Conservation (phyloP, 176 grass and related monocot species). For the Carex scoparia region DNA sequence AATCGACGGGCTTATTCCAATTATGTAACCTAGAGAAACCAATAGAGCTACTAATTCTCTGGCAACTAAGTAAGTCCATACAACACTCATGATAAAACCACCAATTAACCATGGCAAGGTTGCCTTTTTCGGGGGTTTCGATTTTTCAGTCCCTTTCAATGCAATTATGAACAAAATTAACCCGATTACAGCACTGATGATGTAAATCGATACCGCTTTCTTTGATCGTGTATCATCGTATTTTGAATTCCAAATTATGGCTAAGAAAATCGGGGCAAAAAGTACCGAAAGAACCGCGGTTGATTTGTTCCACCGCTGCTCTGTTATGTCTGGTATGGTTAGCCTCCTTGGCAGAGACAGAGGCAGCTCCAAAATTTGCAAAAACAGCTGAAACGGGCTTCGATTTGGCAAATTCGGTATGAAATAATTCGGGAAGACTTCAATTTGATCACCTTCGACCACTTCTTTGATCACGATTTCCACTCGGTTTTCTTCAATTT, state of each 20-base stretch:
- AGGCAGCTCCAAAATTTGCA: constrained; percentile 43
- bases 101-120: constrained; percentile 61
- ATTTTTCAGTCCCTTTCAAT: constrained; percentile 22
- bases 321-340: constrained; percentile 75
- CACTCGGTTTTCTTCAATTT: constrained; percentile 13
- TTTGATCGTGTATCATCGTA: not conserved
- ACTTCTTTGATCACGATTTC: constrained; percentile 25
- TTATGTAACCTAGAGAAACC: constrained; percentile 59
- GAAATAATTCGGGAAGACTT: constrained; percentile 28
- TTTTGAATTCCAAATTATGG: constrained; percentile 42
- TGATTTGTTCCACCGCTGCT: constrained; percentile 40
- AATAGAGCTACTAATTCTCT: constrained; percentile 70
- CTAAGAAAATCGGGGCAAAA: constrained; percentile 50
- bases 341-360: constrained; percentile 71
- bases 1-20: constrained; percentile 52
- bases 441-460: not conserved
- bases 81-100: constrained; percentile 81
- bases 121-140: constrained; percentile 8
- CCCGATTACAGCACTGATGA: constrained; percentile 22
- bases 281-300: constrained; percentile 46
- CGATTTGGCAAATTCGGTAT: not conserved
- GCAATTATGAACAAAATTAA: constrained; percentile 19
- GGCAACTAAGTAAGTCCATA: constrained; percentile 75
- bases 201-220: constrained; percentile 10
- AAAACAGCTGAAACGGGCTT: constrained; percentile 8